Evolutionary conservation across 2,329 filamentous ascomycete genomes (phyloP), one percentile per base, ranked within the genome.

Genomic region (Mariannaea elegans): DNA sequence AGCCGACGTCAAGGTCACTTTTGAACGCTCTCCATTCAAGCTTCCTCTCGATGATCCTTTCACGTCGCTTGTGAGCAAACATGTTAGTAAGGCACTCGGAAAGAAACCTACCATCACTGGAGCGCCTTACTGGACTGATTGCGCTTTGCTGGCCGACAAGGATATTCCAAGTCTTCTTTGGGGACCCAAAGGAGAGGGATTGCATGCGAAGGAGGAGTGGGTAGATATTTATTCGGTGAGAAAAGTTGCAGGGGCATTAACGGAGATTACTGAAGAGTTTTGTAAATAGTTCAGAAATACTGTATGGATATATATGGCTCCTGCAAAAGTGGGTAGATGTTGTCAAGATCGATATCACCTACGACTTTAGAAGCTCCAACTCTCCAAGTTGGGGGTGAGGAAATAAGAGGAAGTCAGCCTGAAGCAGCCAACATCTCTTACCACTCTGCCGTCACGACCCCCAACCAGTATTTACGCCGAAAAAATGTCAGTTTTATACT

Each of bases 191-290:
- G 82, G 81, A 0, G 75, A 78, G n/a, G 83, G 83, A 0, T 61
- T 85, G 4, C 82, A 86, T 64, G 75, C 73, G 1, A 81, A 80
- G 48, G 77, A 81, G 55, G 82, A 86, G 69, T 84, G 78, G 77
- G 81, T 81, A 0, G 76, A 80, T 19, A 72, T 78, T 2, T 65
- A 80, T 9, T 82, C 80, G 32, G 64, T 83, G 9, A 59, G 65
- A n/a, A 63, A 76, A 41, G 73, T 80, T 29, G 57, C 71, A 0
- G 61, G 71, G 4, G 61, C 68, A 1, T 60, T 79, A 44, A 65
- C 62, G 2, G 55, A 49, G 1, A 60, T 77, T 29, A 68, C 70
- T 3, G n/a, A 45, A 3, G 63, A 69, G 10, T 77, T 78, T 50
- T 77, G 76, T 47, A 61, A 52, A 34, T 70, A 50, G 19, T 8